Conservation (phyloP, 2,329 filamentous ascomycete species). For the Phaeosphaeriaceae sp. region DNA sequence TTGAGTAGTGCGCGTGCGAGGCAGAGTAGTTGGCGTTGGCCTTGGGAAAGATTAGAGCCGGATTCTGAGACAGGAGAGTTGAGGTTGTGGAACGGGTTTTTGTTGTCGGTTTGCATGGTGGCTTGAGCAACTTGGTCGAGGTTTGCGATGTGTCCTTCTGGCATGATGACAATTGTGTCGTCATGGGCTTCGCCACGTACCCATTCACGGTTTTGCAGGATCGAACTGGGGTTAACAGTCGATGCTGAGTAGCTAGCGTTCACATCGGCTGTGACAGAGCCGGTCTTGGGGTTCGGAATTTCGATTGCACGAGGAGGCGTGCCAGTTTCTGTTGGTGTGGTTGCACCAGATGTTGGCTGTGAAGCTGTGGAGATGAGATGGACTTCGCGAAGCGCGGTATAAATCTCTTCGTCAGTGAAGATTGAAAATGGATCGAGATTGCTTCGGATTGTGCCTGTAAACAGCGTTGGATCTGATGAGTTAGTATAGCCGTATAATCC, state of each 20-base stretch:
- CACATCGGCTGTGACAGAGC: conserved; percentile 32
- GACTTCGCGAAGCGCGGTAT: conserved; percentile 82
- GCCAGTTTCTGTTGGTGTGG: conserved; percentile 23
- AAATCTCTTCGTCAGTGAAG: conserved; percentile 91
- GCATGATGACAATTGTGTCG: conserved; percentile 40
- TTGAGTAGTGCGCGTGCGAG: conserved; percentile 92
- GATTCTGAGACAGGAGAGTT: conserved; percentile 85
- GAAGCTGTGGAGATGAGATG: conserved; percentile 73
- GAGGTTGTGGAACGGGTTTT: conserved; percentile 91
- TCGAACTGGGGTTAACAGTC: conserved; percentile 41
- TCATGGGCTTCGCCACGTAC: conserved; percentile 33
- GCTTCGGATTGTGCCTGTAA: conserved; percentile 87
- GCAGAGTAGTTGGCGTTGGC: conserved; percentile 92
- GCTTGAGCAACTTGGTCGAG: conserved; percentile 35
- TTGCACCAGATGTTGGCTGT: conserved; percentile 35
- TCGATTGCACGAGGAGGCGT: conserved; percentile 35
- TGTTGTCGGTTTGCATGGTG: conserved; percentile 70
- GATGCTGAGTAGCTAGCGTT: conserved; percentile 37
- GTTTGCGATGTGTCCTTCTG: conserved; percentile 35
- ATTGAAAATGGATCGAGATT: conserved; percentile 92
- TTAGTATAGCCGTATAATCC: conserved; percentile 19
- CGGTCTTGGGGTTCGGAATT: conserved; percentile 40
- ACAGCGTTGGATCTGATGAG: conserved; percentile 78
- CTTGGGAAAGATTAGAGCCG: conserved; percentile 92
- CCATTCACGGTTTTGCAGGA: conserved; percentile 40